Percentiles rank a stretch among this genome's conserved stretches.
Evolutionary conservation across 257 asterid genomes (phyloP).

Genomic region (Fraxinus quadrangulata): DNA sequence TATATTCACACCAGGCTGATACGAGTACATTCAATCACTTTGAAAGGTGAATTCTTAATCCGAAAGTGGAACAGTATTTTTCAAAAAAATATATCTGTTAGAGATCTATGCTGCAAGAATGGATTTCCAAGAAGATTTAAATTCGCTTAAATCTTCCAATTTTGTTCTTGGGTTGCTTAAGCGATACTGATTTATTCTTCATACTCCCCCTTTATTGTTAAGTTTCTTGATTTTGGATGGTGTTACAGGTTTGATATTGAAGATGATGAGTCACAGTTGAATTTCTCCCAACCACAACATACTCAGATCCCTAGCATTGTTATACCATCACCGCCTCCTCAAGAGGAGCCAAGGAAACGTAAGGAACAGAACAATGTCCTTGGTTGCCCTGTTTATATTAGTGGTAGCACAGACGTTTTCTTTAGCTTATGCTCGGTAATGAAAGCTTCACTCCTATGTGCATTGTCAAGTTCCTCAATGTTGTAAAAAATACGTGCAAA

Average conservation of each 20-base stretch:
- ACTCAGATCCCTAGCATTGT: conserved; percentile 52
- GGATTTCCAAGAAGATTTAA: conserved; percentile 17
- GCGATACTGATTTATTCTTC: conserved; percentile 3
- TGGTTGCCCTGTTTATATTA: conserved; percentile 17
- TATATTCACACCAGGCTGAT: conserved; percentile 50
- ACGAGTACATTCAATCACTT: conserved; percentile 55
- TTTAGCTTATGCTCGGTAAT: conserved; percentile 14
- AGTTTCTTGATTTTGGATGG: conserved; percentile 23
- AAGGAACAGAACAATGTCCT: conserved; percentile 30
- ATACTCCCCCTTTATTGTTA: conserved; percentile 7
- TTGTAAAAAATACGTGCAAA: conserved; percentile 4
- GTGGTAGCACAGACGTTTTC: conserved; percentile 21
- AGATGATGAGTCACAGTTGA: conserved; percentile 60
- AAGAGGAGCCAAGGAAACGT: conserved; percentile 50
- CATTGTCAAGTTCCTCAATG: conserved; percentile 5
- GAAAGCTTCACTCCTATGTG: background rate
- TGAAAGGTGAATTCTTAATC: conserved; percentile 61
- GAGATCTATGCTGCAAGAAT: conserved; percentile 12
- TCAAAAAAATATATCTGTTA: background rate
- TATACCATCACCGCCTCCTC: conserved; percentile 71
- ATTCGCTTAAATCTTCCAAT: conserved; percentile 8
- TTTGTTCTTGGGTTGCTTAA: conserved; percentile 13
- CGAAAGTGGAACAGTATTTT: conserved; percentile 7
- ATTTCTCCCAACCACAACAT: conserved; percentile 57
- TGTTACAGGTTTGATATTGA: conserved; percentile 77